Base-by-base conservation (phyloP, 495 filamentous ascomycete genomes). In the Aspergillus conjunctus region DNA sequence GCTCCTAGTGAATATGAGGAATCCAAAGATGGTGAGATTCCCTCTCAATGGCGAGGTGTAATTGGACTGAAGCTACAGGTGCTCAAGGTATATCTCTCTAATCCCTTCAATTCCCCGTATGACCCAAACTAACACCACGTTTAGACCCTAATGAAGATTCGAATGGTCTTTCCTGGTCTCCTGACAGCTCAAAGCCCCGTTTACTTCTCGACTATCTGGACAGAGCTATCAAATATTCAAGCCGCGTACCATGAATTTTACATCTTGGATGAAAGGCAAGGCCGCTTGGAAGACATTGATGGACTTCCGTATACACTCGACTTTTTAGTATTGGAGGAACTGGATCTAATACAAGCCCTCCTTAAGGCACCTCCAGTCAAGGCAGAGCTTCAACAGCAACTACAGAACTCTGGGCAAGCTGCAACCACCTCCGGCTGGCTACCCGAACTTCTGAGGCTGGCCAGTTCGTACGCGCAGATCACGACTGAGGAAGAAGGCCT, bases 281-380 rank as follows among this genome's bases (percentile, higher is more conserved):
- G 91, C 45, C 85, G 93, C 18, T 72, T 98, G 51, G 93, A 96
- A 68, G 93, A 98, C 73, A 84, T 87, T 11, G 94, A 98, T 71
- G 85, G 88, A 22, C 80, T 98, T n/a, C 92, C 95, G 0, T 96
- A 93, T 72, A 93, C 92, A 0, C 80, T 98, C n/a, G 94, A 98
- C 71, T 91, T 95, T 65, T 82, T 98, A 43, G 85, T 98, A 8
- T 71, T 97, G 33, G 94, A 98, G 70, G 91, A 97, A 62, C 79
- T 98, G 11, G 94, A 98, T 71, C 90, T 98, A 62, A 86, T 98
- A 61, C 92, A 95, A 67, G 85, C 89, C 44, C 88, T 93, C 63
- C 75, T 98, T 54, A 87, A 90, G 54, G 92, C 91, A 8, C 83
- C 88, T 7, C 89, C 90, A 3, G 91, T 98, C 15, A 92, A 90